Conservation (phyloP, 2,329 filamentous ascomycete genomes). For the Microcera coccophila region DNA sequence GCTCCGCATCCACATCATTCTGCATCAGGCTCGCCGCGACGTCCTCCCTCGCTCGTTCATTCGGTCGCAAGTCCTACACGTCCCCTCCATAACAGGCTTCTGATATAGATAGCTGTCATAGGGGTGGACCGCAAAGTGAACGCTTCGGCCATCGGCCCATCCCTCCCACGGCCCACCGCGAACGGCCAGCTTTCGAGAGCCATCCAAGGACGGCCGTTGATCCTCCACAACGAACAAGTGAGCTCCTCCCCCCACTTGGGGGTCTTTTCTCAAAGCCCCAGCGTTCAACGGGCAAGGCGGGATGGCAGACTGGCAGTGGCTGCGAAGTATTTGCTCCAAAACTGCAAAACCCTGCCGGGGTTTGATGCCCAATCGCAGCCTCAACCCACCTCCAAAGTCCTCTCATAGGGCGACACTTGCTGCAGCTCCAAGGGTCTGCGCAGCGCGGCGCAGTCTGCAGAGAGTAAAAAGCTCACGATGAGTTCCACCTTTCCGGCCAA, state of each 20-base stretch:
- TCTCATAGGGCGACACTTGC: constrained; percentile 32
- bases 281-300: not conserved
- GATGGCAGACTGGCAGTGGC: constrained; percentile 6
- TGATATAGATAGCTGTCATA: constrained; percentile 9
- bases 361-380: constrained; percentile 35
- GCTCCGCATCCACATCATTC: constrained; percentile 1
- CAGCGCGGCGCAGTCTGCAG: constrained; percentile 42
- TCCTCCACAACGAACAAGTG: constrained; percentile 6
- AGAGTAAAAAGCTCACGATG: constrained; percentile 12
- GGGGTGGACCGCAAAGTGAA: constrained; percentile 12
- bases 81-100: constrained; percentile 1
- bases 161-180: constrained; percentile 22
- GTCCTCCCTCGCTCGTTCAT: constrained; percentile 5
- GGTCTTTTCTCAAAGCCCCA: constrained; percentile 5
- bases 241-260: constrained; percentile 23
- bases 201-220: constrained; percentile 12
- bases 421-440: constrained; percentile 31
- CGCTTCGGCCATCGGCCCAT: constrained; percentile 21
- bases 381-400: constrained; percentile 17
- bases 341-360: constrained; percentile 27
- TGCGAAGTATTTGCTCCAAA: constrained; percentile 10
- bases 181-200: constrained; percentile 16
- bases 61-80: constrained; percentile 9
- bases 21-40: constrained; percentile 21
- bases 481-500: constrained; percentile 22